phyloP scores from a whole-genome alignment of 75 land plant species.

The Gnetum montanum region DNA sequence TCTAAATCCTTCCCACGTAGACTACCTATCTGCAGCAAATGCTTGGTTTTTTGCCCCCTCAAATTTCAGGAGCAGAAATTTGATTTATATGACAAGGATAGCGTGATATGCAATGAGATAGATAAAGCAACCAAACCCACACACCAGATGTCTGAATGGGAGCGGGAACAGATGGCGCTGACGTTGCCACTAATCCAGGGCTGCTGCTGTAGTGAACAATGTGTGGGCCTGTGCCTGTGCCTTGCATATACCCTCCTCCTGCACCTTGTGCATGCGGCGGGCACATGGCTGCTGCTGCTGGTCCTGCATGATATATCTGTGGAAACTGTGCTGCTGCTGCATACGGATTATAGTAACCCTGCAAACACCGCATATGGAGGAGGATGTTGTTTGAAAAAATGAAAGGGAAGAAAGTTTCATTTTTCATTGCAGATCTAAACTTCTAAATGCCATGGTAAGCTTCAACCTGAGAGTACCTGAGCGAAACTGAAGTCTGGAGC shows the following conservation, averaged over 20 bases:
- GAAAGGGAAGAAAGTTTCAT: too few species aligned
- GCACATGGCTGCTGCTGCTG: conserved; percentile 1
- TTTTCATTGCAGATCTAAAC: too few species aligned
- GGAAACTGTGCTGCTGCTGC: conserved; percentile 4
- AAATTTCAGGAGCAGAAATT: too few species aligned
- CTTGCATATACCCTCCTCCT: not conserved
- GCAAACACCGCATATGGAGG: not conserved
- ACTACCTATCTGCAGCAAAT: too few species aligned
- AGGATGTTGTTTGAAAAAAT: too few species aligned
- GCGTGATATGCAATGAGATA: too few species aligned
- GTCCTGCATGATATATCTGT: conserved; percentile 6
- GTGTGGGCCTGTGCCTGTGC: conserved; percentile 5
- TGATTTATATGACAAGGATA: too few species aligned
- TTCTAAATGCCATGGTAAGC: too few species aligned
- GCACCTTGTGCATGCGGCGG: conserved; percentile 5
- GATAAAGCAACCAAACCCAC: too few species aligned
- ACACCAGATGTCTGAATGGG: not conserved
- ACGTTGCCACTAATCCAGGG: conserved; percentile 1
- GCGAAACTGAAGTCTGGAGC: conserved; percentile 5
- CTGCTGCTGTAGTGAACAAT: conserved; percentile 11
- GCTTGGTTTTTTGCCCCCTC: too few species aligned
- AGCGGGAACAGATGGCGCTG: not conserved
- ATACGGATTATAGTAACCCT: conserved; percentile 8
- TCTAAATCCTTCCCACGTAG: too few species aligned
- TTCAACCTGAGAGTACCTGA: not conserved